phyloP scores from a whole-genome alignment of 1,284 basidiomycete species.

The Trichosporon asahii region DNA sequence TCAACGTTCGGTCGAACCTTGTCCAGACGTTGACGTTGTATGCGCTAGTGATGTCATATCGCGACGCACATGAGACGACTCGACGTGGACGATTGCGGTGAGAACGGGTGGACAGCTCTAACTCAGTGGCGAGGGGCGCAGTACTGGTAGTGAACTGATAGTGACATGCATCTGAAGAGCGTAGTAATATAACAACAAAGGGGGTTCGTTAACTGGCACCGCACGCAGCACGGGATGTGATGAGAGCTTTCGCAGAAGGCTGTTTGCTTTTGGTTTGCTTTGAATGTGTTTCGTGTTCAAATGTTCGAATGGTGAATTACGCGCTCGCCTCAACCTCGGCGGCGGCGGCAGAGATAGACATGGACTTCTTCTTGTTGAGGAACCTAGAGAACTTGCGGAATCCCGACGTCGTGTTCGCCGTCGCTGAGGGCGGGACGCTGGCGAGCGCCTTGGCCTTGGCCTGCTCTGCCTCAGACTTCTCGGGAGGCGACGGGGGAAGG shows the following conservation, averaged over 20 bases:
- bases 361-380: conserved; percentile 9
- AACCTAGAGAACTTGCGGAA: conserved; percentile 4
- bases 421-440: neutral
- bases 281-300: neutral
- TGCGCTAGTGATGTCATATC: neutral
- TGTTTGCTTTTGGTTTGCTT: neutral
- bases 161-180: neutral
- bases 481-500: neutral
- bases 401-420: neutral
- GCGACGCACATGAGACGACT: neutral
- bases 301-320: neutral
- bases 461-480: neutral
- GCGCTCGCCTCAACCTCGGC: neutral
- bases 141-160: neutral
- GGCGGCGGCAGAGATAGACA: neutral
- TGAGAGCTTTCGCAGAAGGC: neutral
- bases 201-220: neutral
- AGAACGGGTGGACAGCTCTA: neutral
- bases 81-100: neutral
- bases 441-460: neutral
- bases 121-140: too few species aligned
- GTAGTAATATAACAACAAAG: conserved; percentile 8
- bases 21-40: neutral
- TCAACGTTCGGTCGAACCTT: conserved; percentile 2
- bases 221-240: neutral